phyloP scores from a whole-genome alignment of 768 basidiomycete genomes.

The Suillus brevipes region DNA sequence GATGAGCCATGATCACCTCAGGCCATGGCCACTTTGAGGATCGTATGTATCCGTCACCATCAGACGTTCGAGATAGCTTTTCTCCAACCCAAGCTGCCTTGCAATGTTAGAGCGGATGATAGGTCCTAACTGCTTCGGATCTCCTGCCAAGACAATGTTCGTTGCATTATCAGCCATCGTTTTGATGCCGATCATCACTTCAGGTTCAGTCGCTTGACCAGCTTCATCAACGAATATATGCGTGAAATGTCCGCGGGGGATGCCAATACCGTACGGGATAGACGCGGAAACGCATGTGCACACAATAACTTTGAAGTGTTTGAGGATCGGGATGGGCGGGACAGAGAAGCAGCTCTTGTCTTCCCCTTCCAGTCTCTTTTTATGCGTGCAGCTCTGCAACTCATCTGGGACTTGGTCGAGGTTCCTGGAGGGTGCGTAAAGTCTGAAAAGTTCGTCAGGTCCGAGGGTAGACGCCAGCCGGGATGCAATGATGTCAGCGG shows the following conservation, averaged over 20 bases:
- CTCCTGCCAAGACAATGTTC: constrained; percentile 64
- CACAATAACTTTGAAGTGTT: constrained; percentile 55
- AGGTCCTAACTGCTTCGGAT: constrained; percentile 72
- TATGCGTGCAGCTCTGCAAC: constrained; percentile 39
- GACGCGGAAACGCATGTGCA: constrained; percentile 66
- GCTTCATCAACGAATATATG: constrained; percentile 76
- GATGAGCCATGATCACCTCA: constrained; percentile 32
- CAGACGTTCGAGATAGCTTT: constrained; percentile 61
- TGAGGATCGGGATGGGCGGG: constrained; percentile 41
- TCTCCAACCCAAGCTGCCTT: constrained; percentile 53
- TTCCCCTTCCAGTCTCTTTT: constrained; percentile 29
- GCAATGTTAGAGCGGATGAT: constrained; percentile 63
- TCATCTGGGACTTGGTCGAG: constrained; percentile 37
- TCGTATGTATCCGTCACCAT: constrained; percentile 50
- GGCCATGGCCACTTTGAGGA: constrained; percentile 33
- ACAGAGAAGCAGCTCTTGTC: constrained; percentile 27
- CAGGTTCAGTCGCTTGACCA: constrained; percentile 71
- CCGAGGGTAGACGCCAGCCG: constrained; percentile 39
- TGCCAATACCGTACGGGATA: constrained; percentile 53
- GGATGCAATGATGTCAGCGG: constrained; percentile 58
- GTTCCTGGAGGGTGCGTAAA: constrained; percentile 51
- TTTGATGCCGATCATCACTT: constrained; percentile 62
- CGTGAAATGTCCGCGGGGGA: constrained; percentile 59
- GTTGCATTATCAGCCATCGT: constrained; percentile 54
- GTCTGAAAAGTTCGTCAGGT: constrained; percentile 45